Base-by-base conservation (phyloP, 2,329 filamentous ascomycete genomes). In the Aureobasidium leucospermi region DNA sequence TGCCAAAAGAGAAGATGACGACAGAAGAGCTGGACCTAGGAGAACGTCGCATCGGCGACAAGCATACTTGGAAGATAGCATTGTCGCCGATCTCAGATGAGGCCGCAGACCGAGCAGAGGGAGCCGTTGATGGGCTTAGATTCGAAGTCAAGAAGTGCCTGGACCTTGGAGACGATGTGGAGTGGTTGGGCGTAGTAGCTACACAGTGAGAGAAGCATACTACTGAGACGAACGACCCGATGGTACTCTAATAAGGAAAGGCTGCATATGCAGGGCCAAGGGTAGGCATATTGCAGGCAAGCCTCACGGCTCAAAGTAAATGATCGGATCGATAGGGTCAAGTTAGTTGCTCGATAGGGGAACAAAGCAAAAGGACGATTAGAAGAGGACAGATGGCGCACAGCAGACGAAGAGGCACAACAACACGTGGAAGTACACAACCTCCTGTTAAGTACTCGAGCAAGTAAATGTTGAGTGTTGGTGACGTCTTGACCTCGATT, bases 11-110 rank as follows among this genome's bases (percentile, higher is more conserved):
- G 55, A 38, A 47, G 10, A 34, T 19, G n/a, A 34, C 34, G 16
- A 48, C 55, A 3, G 32, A 7, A 15, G 55, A 58, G 43, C n/a
- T 58, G 28, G 43, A 31, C 4, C 16, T 47, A 34, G 55, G 55
- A 47, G 3, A 15, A 3, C 55, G 55, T 43, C n/a, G 9, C 15
- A 58, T 58, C 32, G 55, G 55, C 9, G 55, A 58, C 34, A 48
- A 48, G 43, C 36, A 58, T 23, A 58, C 55, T 23, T 48, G 42
- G 55, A 58, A 48, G 55, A 48, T 58, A 4, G 19, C 55, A 6
- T n/a, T 58, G 28, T 38, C 42, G 23, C 32, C 55, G 31, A 41
- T 58, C 6, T 31, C 19, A 23, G 55, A 34, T 10, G 34, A 39
- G 16, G 43, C 15, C 31, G 32, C n/a, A 39, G 43, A 34, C n/a